A percentile compares a stretch with the other conserved stretches of the same genome.
Conservation (phyloP, 2,329 filamentous ascomycete species). For the Colletotrichum liriopes region DNA sequence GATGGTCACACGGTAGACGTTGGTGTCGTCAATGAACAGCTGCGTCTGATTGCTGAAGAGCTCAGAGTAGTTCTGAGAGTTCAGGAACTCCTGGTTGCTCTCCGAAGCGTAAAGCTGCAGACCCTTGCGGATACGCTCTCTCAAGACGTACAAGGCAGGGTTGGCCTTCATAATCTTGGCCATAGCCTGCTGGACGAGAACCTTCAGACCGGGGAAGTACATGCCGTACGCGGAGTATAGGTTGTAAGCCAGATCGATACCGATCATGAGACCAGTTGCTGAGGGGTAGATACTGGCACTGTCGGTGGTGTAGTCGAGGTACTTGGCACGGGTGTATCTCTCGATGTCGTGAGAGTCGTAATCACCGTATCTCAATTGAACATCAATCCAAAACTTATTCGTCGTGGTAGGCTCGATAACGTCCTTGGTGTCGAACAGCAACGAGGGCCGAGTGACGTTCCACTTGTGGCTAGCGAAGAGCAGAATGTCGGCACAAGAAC, state of each 20-base stretch:
- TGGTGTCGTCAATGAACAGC: slow-evolving; percentile 98
- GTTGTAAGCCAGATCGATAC: slow-evolving; percentile 97
- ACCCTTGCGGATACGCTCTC: slow-evolving; percentile 98
- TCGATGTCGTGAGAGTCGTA: slow-evolving; percentile 99
- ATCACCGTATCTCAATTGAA: slow-evolving; percentile 96
- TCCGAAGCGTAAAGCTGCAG: slow-evolving; percentile 98
- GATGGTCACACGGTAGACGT: slow-evolving; percentile 99
- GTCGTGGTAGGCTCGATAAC: slow-evolving; percentile 93
- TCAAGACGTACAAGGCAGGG: slow-evolving; percentile 93
- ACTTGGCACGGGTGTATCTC: slow-evolving; percentile 96
- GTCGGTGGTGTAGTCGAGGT: slow-evolving; percentile 98
- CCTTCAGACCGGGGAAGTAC: slow-evolving; percentile 98
- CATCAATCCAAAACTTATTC: slow-evolving; percentile 99
- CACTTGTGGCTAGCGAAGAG: slow-evolving; percentile 98
- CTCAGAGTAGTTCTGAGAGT: slow-evolving; percentile 99
- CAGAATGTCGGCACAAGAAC: slow-evolving; percentile 96
- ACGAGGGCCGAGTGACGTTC: slow-evolving; percentile 95
- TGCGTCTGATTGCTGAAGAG: slow-evolving; percentile 99
- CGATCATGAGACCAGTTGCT: slow-evolving; percentile 96
- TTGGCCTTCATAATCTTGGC: slow-evolving; percentile 99
- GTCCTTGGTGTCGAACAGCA: slow-evolving; percentile 97
- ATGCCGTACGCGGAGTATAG: slow-evolving; percentile 98
- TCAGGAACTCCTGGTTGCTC: slow-evolving; percentile 98
- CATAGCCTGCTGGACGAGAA: slow-evolving; percentile 97
- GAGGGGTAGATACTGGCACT: slow-evolving; percentile 99